Evolutionary conservation across 768 basidiomycete species (phyloP).

Genomic region (Sporobolomyces phaffii): DNA sequence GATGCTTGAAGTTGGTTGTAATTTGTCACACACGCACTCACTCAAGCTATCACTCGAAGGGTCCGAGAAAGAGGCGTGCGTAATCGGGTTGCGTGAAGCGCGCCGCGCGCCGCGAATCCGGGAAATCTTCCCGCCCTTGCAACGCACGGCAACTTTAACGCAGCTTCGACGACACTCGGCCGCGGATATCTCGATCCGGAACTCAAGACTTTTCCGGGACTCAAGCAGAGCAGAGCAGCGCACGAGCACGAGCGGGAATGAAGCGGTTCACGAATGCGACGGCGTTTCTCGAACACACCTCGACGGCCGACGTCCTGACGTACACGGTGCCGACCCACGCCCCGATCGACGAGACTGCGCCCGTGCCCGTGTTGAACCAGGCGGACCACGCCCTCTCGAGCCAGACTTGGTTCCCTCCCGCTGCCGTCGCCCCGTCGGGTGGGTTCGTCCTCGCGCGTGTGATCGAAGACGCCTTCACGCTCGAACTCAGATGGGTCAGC

Average conservation of each 20-base stretch:
- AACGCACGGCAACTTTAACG: no score
- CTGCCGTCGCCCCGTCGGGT: conserved; percentile 41
- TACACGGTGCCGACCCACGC: conserved; percentile 11
- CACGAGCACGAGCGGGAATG: no score
- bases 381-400: conserved; percentile 69
- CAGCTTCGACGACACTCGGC: no score
- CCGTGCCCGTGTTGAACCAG: conserved; percentile 46
- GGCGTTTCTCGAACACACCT: conserved; percentile 22
- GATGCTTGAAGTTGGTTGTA: conserved; percentile 25
- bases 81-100: no score
- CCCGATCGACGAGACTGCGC: background rate
- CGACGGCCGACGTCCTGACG: conserved; percentile 2
- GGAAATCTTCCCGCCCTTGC: no score
- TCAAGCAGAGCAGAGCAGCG: no score
- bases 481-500: conserved; percentile 67
- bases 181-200: no score
- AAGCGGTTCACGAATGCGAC: conserved; percentile 3
- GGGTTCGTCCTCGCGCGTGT: conserved; percentile 60
- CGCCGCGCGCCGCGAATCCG: no score
- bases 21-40: background rate
- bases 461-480: conserved; percentile 64
- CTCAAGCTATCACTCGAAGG: no score
- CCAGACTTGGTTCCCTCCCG: conserved; percentile 55
- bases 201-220: no score
- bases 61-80: no score